Evolutionary conservation across 1,284 basidiomycete species (phyloP).

Genomic region (Porogramme epimiltina): DNA sequence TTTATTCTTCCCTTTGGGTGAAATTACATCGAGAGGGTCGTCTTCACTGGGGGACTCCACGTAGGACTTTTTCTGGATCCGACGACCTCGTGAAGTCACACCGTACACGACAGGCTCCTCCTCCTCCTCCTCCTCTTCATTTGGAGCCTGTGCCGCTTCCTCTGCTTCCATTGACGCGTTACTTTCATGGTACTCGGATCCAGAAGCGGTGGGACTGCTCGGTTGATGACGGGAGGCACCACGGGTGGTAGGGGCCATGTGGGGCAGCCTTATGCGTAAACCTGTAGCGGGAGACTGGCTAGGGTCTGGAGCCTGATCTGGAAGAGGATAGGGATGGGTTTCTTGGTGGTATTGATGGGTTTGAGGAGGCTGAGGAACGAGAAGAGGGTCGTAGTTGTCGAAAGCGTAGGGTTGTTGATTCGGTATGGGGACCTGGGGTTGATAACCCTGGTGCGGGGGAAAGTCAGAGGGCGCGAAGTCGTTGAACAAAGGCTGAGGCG

Average conservation of each 20-base stretch:
- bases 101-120: conserved; percentile 26
- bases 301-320: not conserved
- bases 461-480: not conserved
- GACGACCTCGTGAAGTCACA: conserved; percentile 48
- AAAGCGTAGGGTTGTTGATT: conserved; percentile 5
- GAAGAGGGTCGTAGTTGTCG: not conserved
- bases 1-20: conserved; percentile 28
- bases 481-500: not conserved
- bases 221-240: conserved; percentile 23
- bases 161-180: conserved; percentile 46
- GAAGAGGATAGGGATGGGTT: not conserved
- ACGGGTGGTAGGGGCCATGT: conserved; percentile 33
- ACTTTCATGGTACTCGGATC: conserved; percentile 68
- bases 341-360: not conserved
- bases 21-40: conserved; percentile 26
- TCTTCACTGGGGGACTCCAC: conserved; percentile 53
- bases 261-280: conserved; percentile 28
- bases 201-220: conserved; percentile 43
- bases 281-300: conserved; percentile 7
- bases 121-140: conserved; percentile 28
- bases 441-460: not conserved
- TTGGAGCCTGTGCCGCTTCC: conserved; percentile 27
- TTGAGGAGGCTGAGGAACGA: not conserved
- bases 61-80: conserved; percentile 46
- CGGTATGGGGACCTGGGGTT: not conserved